Evolutionary conservation across 768 basidiomycete genomes (phyloP), one percentile per base, ranked within the genome.

Genomic region (Gloeostereum incarnatum): DNA sequence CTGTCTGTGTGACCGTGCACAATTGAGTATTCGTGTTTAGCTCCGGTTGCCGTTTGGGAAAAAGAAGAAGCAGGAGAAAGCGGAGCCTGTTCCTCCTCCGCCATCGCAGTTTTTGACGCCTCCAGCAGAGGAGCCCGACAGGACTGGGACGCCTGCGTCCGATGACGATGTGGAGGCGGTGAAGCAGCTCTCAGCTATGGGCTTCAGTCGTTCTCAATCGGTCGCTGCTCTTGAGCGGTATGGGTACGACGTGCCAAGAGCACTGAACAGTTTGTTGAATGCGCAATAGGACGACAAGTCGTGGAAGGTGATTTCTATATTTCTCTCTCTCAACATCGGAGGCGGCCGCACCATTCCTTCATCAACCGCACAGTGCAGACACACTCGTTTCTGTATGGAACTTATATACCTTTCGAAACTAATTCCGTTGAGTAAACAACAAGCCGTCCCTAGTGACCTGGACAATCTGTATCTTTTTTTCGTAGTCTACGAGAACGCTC

Each of bases 151-250:
- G 2, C 75, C 81, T 1, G 70, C 71, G 9, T 64, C 66, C 9
- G 79, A 78, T 20, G 84, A 84, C 45, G 85, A 91, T 41, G 76
- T 79, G 9, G 78, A 80, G 44, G 63, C 79, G 2, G 83, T 92
- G 16, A 85, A 79, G 51, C 79, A 84, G 52, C 63, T 98, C 27
- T 78, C 78, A 33, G 73, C 71, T 14, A 96, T 97, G 92, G 94
- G 94, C 18, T 97, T 98, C 66, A 80, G 73, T 44, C 74, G 93
- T 29, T 57, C 65, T 11, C 80, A 92, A 54, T 87, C 89, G 0
- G 74, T 97, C 5, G 71, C 70, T 9, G 90, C 93, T 9, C 66
- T 98, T 5, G 93, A 94, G 57, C 78, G 73, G 41, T 68, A 84
- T 52, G 79, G 77, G 39, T 96, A 94, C 51, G 82, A 92, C 55